Percentiles rank a stretch among this genome's conserved stretches.
Conservation (phyloP, 2,329 filamentous ascomycete genomes). For the Trichoderma simmonsii region DNA sequence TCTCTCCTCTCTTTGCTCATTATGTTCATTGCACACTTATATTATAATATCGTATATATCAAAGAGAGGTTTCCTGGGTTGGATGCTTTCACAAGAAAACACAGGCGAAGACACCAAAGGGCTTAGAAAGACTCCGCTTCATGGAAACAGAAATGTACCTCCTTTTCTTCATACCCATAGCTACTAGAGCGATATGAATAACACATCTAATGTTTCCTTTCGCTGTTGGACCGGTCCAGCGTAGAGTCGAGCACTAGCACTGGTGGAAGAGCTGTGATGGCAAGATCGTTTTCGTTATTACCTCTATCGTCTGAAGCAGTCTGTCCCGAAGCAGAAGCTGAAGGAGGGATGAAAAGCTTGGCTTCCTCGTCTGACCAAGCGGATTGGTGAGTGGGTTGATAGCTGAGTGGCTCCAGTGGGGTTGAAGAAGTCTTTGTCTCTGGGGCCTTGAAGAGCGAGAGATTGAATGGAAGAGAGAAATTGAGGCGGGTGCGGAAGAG, state of each 20-base stretch:
- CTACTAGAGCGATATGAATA: not conserved
- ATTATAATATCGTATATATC: not conserved
- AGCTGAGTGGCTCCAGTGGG: slow-evolving; percentile 20
- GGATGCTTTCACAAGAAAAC: not conserved
- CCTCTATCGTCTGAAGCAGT: not conserved
- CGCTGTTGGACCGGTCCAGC: not conserved
- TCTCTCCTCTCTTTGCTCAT: not conserved
- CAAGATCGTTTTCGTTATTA: not conserved
- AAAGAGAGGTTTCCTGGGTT: not conserved
- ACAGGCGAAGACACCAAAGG: not conserved
- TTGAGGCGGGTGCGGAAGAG: slow-evolving; percentile 34
- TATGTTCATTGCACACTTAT: not conserved
- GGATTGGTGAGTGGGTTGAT: not conserved
- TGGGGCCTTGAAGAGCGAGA: slow-evolving; percentile 22
- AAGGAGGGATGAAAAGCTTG: not conserved
- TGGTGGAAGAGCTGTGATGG: not conserved
- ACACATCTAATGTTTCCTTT: slow-evolving; percentile 1
- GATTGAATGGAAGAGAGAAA: slow-evolving; percentile 25
- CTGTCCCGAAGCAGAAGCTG: not conserved
- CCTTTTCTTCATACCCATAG: not conserved
- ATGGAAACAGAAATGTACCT: not conserved
- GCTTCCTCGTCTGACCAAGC: slow-evolving; percentile 9
- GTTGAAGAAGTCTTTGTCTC: slow-evolving; percentile 20
- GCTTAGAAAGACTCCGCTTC: not conserved
- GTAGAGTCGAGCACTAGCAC: not conserved